Percentiles rank a stretch among this genome's conserved stretches.
These are phyloP conservation scores for Stemphylium vesicarium DNA, from an alignment of 2,329 filamentous ascomycete species.

Conservation along the genomic window DNA sequence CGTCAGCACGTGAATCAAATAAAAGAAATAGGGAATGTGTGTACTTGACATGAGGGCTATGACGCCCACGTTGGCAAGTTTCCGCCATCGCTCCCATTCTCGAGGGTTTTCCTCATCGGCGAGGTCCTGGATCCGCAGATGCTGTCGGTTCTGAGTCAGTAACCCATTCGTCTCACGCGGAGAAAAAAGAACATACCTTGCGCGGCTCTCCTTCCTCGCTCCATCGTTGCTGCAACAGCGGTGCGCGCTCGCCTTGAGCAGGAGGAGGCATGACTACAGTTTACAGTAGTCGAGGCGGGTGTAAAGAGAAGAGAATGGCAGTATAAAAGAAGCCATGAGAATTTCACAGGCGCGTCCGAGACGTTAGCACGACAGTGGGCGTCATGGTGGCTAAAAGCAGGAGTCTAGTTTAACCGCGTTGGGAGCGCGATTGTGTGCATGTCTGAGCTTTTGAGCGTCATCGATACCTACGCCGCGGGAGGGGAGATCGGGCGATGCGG, in stretches of 20 bases:
- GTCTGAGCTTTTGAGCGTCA: conserved; percentile 13
- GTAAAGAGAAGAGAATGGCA: background rate
- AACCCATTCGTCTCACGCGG: background rate
- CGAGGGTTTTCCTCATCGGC: conserved; percentile 54
- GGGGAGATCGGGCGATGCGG: conserved; percentile 3
- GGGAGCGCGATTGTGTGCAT: conserved; percentile 4
- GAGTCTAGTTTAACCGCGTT: conserved; percentile 3
- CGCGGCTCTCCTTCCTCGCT: conserved; percentile 41
- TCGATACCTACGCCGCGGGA: conserved; percentile 10
- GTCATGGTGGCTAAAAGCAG: conserved; percentile 11
- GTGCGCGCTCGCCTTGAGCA: conserved; percentile 45
- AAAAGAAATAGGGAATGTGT: background rate
- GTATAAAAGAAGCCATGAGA: background rate
- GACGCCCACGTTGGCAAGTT: conserved; percentile 58
- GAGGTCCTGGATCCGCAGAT: conserved; percentile 34
- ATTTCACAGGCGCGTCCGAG: background rate
- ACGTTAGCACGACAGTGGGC: conserved; percentile 1
- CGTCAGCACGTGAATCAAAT: background rate
- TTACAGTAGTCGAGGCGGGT: background rate
- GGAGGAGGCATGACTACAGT: conserved; percentile 24
- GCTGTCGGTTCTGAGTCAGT: conserved; percentile 17
- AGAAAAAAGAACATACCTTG: conserved; percentile 27
- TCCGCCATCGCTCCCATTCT: conserved; percentile 53
- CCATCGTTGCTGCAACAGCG: conserved; percentile 46
- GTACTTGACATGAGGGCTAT: conserved; percentile 58